Conservation (phyloP, 805 yeast genomes). For the Komagataella ulmi region DNA sequence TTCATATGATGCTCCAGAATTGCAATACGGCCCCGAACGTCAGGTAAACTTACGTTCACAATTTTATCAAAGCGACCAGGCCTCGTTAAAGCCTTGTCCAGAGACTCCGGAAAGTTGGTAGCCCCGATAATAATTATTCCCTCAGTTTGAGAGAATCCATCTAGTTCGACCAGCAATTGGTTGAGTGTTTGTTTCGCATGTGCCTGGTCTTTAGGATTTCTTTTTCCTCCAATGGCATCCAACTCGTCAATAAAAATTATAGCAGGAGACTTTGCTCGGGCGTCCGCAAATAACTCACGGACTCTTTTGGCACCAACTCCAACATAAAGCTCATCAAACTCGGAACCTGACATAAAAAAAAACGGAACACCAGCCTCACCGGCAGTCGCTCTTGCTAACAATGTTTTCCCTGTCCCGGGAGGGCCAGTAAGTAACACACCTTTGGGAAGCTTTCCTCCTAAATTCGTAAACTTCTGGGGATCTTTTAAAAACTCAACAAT, state of each 20-base stretch:
- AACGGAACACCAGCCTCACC: conserved; percentile 99
- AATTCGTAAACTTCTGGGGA: conserved; percentile 89
- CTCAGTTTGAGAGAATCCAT: conserved; percentile 84
- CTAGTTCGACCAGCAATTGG: conserved; percentile 90
- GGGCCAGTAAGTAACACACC: conserved; percentile 97
- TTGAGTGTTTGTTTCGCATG: conserved; percentile 95
- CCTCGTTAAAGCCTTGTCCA: conserved; percentile 94
- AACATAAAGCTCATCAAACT: conserved; percentile 93
- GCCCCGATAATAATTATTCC: conserved; percentile 97
- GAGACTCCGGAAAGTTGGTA: conserved; percentile 93
- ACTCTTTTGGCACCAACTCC: conserved; percentile 99
- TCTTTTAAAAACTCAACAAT: conserved; percentile 95
- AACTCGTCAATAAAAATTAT: conserved; percentile 94
- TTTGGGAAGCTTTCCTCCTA: conserved; percentile 95
- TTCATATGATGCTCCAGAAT: conserved; percentile 85
- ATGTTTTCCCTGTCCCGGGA: conserved; percentile 97
- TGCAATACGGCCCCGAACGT: conserved; percentile 93
- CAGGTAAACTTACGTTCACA: conserved; percentile 92
- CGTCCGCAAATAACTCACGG: conserved; percentile 86
- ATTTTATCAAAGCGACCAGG: conserved; percentile 97
- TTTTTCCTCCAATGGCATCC: conserved; percentile 97
- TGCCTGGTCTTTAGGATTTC: conserved; percentile 96
- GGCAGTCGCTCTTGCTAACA: conserved; percentile 94
- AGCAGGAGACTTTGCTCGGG: conserved; percentile 92
- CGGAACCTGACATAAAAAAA: conserved; percentile 97